Evolutionary conservation across 2,329 filamentous ascomycete genomes (phyloP).

Genomic region (Anisogramma anomala): DNA sequence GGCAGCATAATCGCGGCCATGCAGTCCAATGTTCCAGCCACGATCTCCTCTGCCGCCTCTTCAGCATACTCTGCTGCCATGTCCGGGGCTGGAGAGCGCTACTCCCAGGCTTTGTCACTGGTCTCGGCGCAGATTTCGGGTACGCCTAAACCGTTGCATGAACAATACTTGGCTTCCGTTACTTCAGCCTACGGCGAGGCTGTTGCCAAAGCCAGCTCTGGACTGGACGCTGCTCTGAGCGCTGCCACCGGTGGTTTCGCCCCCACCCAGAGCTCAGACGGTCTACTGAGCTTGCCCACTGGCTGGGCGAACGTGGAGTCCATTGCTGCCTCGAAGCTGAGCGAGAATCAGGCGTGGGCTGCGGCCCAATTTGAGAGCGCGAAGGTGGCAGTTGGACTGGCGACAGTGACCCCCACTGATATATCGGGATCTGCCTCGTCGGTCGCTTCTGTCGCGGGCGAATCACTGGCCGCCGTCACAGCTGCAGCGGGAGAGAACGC

Average conservation of each 20-base stretch:
- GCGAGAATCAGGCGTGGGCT: constrained; percentile 58
- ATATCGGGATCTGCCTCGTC: constrained; percentile 10
- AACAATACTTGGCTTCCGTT: constrained; percentile 57
- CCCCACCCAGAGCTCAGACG: constrained; percentile 27
- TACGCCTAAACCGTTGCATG: constrained; percentile 55
- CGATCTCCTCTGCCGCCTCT: constrained; percentile 18
- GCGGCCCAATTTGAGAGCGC: constrained; percentile 59
- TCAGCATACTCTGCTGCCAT: constrained; percentile 53
- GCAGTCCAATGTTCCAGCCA: constrained; percentile 23
- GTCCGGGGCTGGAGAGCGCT: constrained; percentile 54
- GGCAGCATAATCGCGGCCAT: constrained; percentile 26
- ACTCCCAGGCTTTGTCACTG: constrained; percentile 54
- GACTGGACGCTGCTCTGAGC: constrained; percentile 42
- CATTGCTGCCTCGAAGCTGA: constrained; percentile 57
- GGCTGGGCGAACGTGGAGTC: constrained; percentile 44
- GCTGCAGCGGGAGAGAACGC: constrained; percentile 28
- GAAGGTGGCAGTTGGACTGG: constrained; percentile 52
- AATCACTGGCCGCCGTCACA: constrained; percentile 11
- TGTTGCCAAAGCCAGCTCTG: constrained; percentile 48
- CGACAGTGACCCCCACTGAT: constrained; percentile 44
- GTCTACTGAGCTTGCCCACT: constrained; percentile 25
- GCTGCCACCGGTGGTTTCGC: constrained; percentile 41
- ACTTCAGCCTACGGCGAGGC: constrained; percentile 58
- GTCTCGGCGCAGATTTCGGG: constrained; percentile 58
- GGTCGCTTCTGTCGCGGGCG: constrained; percentile 11